Evolutionary conservation across 1,284 basidiomycete genomes (phyloP).

Genomic region (Austropuccinia psidii): DNA sequence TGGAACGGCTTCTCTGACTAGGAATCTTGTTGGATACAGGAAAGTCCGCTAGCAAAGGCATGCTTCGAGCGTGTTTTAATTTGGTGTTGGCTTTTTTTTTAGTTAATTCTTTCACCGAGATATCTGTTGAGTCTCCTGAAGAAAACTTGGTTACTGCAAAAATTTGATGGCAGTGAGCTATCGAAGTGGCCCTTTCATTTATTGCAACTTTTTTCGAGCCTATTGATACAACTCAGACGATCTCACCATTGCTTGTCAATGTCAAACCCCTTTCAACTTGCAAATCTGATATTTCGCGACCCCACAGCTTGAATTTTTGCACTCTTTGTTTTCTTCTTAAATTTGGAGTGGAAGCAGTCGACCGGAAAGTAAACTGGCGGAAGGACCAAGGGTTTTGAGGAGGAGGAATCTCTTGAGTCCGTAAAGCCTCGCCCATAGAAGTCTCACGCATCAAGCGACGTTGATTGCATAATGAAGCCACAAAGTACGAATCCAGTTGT

Average conservation of each 20-base stretch:
- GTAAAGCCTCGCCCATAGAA: not conserved
- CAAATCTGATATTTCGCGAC: too few relatives aligned
- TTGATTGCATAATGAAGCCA: conserved; percentile 18
- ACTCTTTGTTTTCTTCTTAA: not conserved
- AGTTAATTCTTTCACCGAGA: not conserved
- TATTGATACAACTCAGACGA: too few relatives aligned
- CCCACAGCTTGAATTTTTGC: not conserved
- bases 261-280: too few relatives aligned
- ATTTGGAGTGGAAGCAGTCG: conserved; percentile 14
- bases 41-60: not conserved
- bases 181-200: too few relatives aligned
- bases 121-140: not conserved
- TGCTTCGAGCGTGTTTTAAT: conserved; percentile 7
- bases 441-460: conserved; percentile 21
- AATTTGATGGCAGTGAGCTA: too few relatives aligned
- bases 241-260: too few relatives aligned
- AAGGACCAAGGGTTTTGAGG: conserved; percentile 7
- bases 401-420: not conserved
- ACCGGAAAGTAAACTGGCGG: not conserved
- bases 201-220: too few relatives aligned
- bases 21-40: not conserved
- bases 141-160: too few relatives aligned
- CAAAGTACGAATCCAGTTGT: conserved; percentile 6
- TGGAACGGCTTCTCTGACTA: not conserved
- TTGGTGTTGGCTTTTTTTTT: not conserved